Conservation (phyloP, 2,329 filamentous ascomycete species). For the Escovopsis sp. region DNA sequence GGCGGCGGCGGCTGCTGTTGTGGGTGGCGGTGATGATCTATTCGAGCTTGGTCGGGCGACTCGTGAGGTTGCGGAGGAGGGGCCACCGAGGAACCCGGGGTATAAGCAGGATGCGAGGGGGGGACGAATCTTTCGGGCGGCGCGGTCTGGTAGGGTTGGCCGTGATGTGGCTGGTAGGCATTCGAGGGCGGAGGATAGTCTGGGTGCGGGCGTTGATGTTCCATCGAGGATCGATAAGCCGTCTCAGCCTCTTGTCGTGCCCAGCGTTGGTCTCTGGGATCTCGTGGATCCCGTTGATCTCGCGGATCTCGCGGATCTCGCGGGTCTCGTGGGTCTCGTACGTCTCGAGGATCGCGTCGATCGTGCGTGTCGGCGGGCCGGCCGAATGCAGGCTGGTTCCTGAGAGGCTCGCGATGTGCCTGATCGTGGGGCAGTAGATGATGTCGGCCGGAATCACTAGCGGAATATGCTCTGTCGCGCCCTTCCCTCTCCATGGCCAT, state of each 20-base stretch:
- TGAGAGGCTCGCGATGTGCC: slow-evolving; percentile 29
- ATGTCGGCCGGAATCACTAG: slow-evolving; percentile 29
- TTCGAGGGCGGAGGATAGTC: slow-evolving; percentile 33
- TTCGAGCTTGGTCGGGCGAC: slow-evolving; percentile 35
- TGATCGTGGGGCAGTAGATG: slow-evolving; percentile 22
- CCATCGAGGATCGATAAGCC: slow-evolving; percentile 20
- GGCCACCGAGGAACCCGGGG: slow-evolving; percentile 9
- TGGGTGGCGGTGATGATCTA: slow-evolving; percentile 23
- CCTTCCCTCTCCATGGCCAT: slow-evolving; percentile 29
- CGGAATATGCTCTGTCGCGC: slow-evolving; percentile 34
- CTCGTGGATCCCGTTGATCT: slow-evolving; percentile 6
- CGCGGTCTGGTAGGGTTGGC: slow-evolving; percentile 15
- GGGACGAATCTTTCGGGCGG: slow-evolving; percentile 21
- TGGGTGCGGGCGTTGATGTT: slow-evolving; percentile 28
- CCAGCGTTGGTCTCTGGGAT: slow-evolving; percentile 21
- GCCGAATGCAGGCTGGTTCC: slow-evolving; percentile 29
- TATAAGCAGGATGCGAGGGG: slow-evolving; percentile 20
- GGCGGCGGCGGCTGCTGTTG: slow-evolving; percentile 16
- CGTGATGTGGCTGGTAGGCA: slow-evolving; percentile 20
- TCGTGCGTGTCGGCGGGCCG: slow-evolving; percentile 29
- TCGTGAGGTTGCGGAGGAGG: slow-evolving; percentile 27
- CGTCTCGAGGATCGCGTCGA: slow-evolving; percentile 15
- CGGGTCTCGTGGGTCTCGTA: too few species aligned
- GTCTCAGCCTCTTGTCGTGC: slow-evolving; percentile 17
- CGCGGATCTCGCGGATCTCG: slow-evolving; percentile 17